These are phyloP conservation scores for Cicer chorassanicum DNA, from an alignment of 306 rosid genomes.

Conservation along the genomic window DNA sequence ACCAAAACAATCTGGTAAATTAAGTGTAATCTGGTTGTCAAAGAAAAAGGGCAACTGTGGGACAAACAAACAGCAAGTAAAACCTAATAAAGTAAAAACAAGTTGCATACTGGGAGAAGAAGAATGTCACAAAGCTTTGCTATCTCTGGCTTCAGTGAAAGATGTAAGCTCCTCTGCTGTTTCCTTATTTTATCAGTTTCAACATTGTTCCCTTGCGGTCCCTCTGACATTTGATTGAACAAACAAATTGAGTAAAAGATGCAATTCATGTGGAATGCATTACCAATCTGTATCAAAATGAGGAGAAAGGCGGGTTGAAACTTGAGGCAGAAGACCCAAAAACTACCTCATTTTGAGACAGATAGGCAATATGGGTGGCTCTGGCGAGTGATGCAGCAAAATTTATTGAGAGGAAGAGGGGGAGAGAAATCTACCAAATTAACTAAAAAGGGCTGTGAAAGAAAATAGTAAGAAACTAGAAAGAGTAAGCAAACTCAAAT, in stretches of 20 bases:
- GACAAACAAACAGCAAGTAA: slow-evolving; percentile 35
- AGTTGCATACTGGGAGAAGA: slow-evolving; percentile 52
- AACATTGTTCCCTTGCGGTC: slow-evolving; percentile 32
- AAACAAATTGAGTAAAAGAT: slow-evolving; percentile 39
- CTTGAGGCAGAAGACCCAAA: slow-evolving; percentile 3
- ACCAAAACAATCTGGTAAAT: slow-evolving; percentile 29
- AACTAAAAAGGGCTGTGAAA: slow-evolving; percentile 6
- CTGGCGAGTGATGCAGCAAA: slow-evolving; percentile 15
- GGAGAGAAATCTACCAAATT: neutral
- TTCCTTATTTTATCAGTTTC: slow-evolving; percentile 50
- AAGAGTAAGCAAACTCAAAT: slow-evolving; percentile 14
- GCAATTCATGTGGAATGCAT: slow-evolving; percentile 31
- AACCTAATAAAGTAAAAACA: slow-evolving; percentile 29
- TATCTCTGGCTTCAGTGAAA: slow-evolving; percentile 51
- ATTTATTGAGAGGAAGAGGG: neutral
- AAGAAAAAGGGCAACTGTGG: slow-evolving; percentile 29
- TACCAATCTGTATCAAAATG: slow-evolving; percentile 14
- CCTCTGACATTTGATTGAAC: slow-evolving; percentile 46
- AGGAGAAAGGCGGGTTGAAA: slow-evolving; percentile 6
- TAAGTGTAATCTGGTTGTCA: slow-evolving; percentile 21
- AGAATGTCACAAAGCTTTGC: slow-evolving; percentile 53
- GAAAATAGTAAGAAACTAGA: slow-evolving; percentile 25
- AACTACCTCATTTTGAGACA: slow-evolving; percentile 32
- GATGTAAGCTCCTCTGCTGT: slow-evolving; percentile 51
- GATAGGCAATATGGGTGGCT: slow-evolving; percentile 19